phyloP scores from a whole-genome alignment of 177 flowering plant species.

The Vitis hybrid region DNA sequence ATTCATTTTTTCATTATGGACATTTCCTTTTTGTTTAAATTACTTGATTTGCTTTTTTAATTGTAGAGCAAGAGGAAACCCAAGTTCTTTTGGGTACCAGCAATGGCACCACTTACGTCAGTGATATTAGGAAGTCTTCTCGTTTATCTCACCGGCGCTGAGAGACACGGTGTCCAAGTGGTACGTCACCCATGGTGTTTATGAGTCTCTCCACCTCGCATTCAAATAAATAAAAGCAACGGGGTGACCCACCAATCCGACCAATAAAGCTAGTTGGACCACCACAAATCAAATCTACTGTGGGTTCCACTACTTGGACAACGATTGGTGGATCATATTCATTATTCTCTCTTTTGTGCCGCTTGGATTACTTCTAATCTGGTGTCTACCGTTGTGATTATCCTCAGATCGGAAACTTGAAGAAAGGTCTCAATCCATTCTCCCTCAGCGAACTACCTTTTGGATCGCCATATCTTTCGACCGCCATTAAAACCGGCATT shows the following conservation, averaged over 20 bases:
- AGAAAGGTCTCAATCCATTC: conserved; percentile 70
- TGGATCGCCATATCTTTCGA: conserved; percentile 34
- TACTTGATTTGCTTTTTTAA: neutral
- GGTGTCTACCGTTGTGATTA: neutral
- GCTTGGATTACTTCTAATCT: neutral
- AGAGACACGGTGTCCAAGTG: conserved; percentile 71
- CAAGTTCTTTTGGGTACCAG: conserved; percentile 64
- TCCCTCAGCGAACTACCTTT: conserved; percentile 48
- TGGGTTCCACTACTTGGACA: neutral
- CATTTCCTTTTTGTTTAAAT: neutral
- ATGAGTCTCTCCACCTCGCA: neutral
- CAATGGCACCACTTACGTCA: conserved; percentile 68
- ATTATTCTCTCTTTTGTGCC: neutral
- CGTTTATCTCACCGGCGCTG: conserved; percentile 67
- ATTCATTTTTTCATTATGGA: neutral
- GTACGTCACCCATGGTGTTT: conserved; percentile 17
- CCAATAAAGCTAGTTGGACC: neutral
- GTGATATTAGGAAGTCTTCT: conserved; percentile 62
- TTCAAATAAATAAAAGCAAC: neutral
- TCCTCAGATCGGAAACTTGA: conserved; percentile 63
- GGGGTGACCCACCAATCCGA: conserved; percentile 5
- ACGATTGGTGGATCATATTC: conserved; percentile 2
- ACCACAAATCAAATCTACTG: neutral
- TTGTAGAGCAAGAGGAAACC: conserved; percentile 58
- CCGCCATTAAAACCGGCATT: conserved; percentile 66